Base-by-base conservation (phyloP, 306 rosid genomes). In the Corylus heterophylla region DNA sequence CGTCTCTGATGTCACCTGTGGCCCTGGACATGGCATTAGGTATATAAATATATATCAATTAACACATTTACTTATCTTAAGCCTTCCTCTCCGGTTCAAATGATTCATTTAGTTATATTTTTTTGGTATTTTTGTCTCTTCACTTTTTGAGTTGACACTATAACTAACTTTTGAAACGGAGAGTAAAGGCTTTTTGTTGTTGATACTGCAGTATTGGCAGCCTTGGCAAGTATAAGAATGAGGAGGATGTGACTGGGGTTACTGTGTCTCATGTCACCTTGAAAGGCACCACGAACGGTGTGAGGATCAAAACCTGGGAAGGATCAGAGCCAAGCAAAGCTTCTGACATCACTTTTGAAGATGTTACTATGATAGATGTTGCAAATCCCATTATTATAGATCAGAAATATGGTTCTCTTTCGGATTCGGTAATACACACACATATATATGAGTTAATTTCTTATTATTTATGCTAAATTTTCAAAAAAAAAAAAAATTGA, bases 21-120 rank as follows among this genome's bases (percentile, higher is more conserved):
- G 97, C 62, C 98, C 98, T 0, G 98, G 98, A 18, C 91, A 93
- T 47, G 97, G 98, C 55, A 72, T 88, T 45, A 88, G 90, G 90
- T 84, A 78, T 49, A 22, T 20, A 29, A 1, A 12, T 29, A 29
- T 42, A 42, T 42, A 42, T 37, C 31, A 6, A 61, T 13, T 29
- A 29, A 29, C 31, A 29, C 31, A 29, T 31, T 31, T 31, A 31
- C 35, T 31, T 31, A 31, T 22, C 25, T 22, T 22, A 22, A 22
- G 25, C 25, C 25, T 22, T 22, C 25, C 25, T 22, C 25, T 22
- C 25, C 25, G 25, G 25, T 22, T 22, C 25, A 22, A 22, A 22
- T 22, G 25, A 22, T 22, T 22, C 25, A 22, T 22, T 22, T 22
- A 22, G 25, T 22, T 22, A 22, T 22, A 22, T 22, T 22, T 22